Conservation (phyloP, 2,329 filamentous ascomycete genomes). For the Fusarium xylarioides region DNA sequence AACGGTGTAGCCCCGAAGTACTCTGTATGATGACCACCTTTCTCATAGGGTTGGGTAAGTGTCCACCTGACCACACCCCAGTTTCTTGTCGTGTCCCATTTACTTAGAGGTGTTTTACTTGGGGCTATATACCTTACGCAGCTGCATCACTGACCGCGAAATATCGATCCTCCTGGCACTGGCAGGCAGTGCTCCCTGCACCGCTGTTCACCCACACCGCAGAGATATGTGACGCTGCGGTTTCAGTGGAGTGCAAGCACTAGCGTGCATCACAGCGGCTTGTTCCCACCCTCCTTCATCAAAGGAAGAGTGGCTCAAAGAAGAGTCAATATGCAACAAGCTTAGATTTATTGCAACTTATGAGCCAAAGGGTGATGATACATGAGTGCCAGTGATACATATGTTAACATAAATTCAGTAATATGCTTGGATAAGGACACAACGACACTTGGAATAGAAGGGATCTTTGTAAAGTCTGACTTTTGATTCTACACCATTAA, state of each 20-base stretch:
- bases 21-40: neutral
- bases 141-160: neutral
- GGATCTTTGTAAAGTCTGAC: neutral
- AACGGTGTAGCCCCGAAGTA: neutral
- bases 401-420: neutral
- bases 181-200: too few species aligned
- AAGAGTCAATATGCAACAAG: rapidly evolving
- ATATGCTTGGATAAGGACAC: neutral
- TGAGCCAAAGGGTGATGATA: neutral
- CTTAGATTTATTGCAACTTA: too few species aligned
- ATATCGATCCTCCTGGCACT: neutral
- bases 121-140: neutral
- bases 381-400: rapidly evolving
- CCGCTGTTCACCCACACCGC: too few species aligned
- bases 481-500: neutral
- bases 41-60: neutral
- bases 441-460: neutral
- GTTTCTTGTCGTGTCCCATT: neutral
- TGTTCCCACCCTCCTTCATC: neutral
- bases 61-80: neutral
- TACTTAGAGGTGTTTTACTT: neutral
- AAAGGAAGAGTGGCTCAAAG: rapidly evolving
- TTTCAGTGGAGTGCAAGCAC: too few species aligned
- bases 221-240: rapidly evolving
- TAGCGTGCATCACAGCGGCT: neutral